Base-by-base conservation (phyloP, 768 basidiomycete species). In the Leccinum variicolor region DNA sequence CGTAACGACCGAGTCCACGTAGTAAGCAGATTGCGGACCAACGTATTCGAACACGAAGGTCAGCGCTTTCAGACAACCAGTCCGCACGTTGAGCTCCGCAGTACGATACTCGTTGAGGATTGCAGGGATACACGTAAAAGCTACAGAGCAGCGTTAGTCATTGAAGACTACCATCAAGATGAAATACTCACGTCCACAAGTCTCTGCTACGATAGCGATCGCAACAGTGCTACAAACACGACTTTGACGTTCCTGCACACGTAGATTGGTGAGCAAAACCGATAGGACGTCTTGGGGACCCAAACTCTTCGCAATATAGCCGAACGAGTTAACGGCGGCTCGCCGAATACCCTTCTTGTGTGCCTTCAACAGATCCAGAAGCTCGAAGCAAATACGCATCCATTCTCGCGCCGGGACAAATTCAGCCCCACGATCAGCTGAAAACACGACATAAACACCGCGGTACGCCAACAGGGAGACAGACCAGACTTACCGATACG, bases 31-130 rank as follows among this genome's bases (percentile, higher is more conserved):
- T 77, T 91, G 97, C 50, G 86, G 92, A 2, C 97, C 97, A 62
- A 98, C 95, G 68, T 99, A 99, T 81, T 98, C 97, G 70, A 98
- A 99, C 54, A 99, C 92, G 81, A 98, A 99, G 1, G 97, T 95
- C 19, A 99, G 81, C 1, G 97, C 96, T 73, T 98, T 99, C 62
- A 99, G 80, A 83, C 97, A 99, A 59, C 97, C 97, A 3, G 96
- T 99, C 53, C 97, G 90, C 50, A 99, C 97, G 74, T 99, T 99
- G 61, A 99, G 83, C 69, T 99, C 97, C 1, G 95, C 94, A 5
- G 96, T 98, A 52, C 96, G 89, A 73, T 98, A 99, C 70, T 99
- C 97, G 76, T 97, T 98, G 31, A 99, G 82, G 65, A 99, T 97
- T 15, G 96, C 97, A 2, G 97, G 97, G 57, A 99, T 98, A 73